Conservation (phyloP, 2,329 filamentous ascomycete species). For the Davidsoniella eucalypti region DNA sequence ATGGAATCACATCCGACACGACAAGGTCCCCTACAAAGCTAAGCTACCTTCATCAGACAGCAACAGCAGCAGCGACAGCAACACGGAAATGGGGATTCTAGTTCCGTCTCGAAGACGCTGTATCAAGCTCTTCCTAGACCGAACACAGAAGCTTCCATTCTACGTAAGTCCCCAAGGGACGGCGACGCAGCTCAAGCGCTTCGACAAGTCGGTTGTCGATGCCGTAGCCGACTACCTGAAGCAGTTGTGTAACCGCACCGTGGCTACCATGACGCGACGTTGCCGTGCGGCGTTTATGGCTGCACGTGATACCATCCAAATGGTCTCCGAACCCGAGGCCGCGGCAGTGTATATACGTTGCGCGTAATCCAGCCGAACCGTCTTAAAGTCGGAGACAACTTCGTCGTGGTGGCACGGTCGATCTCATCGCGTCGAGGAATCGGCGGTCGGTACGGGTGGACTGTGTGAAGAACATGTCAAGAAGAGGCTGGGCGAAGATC, state of each 20-base stretch:
- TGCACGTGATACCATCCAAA: conserved; percentile 49
- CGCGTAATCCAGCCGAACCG: conserved; percentile 66
- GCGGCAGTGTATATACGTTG: conserved; percentile 68
- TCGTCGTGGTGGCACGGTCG: conserved; percentile 52
- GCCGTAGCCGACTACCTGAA: conserved; percentile 67
- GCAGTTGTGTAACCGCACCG: conserved; percentile 60
- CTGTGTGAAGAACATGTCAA: conserved; percentile 64
- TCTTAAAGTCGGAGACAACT: conserved; percentile 49
- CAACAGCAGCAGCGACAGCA: conserved; percentile 15
- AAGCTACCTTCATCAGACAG: conserved; percentile 27
- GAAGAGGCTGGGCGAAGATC: conserved; percentile 45
- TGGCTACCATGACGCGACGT: conserved; percentile 56
- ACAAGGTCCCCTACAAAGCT: conserved; percentile 73
- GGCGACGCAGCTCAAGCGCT: conserved; percentile 56
- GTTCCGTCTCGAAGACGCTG: conserved; percentile 63
- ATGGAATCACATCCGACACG: conserved; percentile 78
- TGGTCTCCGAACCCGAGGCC: conserved; percentile 69
- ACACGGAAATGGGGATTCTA: conserved; percentile 63
- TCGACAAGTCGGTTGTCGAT: conserved; percentile 61
- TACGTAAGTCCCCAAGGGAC: conserved; percentile 67
- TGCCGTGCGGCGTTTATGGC: conserved; percentile 69
- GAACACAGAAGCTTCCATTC: conserved; percentile 63
- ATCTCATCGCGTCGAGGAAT: conserved; percentile 72
- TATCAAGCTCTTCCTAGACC: conserved; percentile 72
- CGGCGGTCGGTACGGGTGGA: conserved; percentile 61